Evolutionary conservation across 345 rosid genomes (phyloP).

Genomic region (Arabidopsis thaliana): TAIR10.1 NC_003076.8:6680501-6681000

Average conservation of each 20-base stretch:
- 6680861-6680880: background rate
- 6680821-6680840: conserved; percentile 74
- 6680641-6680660: conserved; percentile 92
- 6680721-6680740: conserved; percentile 88
- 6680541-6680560: conserved; percentile 99
- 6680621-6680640: conserved; percentile 88
- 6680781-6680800: conserved; percentile 97
- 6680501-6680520: conserved; percentile 88
- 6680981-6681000: conserved; percentile 95
- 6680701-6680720: conserved; percentile 98
- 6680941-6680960: conserved; percentile 96
- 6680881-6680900: background rate
- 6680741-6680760: conserved; percentile 98
- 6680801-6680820: conserved; percentile 81
- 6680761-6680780: conserved; percentile 96
- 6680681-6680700: conserved; percentile 99
- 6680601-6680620: conserved; percentile 85
- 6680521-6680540: conserved; percentile 98
- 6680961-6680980: conserved; percentile 96
- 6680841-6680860: background rate
- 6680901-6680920: conserved; percentile 14
- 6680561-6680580: conserved; percentile 98
- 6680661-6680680: conserved; percentile 91
- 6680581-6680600: conserved; percentile 99
- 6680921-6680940: conserved; percentile 70